Evolutionary conservation across 257 asterid genomes (phyloP).

Genomic region (Solanum okadae): DNA sequence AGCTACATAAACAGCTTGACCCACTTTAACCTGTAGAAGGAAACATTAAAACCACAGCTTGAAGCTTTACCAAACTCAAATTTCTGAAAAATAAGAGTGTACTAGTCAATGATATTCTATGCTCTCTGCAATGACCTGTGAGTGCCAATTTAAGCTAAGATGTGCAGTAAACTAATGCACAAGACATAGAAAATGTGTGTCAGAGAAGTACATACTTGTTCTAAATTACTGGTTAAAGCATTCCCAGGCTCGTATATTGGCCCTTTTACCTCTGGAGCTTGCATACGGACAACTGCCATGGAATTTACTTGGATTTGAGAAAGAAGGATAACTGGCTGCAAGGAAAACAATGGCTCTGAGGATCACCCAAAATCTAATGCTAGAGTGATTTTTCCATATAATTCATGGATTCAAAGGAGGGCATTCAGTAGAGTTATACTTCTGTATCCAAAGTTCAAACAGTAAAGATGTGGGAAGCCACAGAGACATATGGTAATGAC

Average conservation of each 20-base stretch:
- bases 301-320: constrained; percentile 82
- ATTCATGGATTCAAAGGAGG: neutral
- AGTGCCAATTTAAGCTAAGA: neutral
- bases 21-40: constrained; percentile 65
- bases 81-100: neutral
- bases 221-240: constrained; percentile 51
- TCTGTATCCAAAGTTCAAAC: neutral
- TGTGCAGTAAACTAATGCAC: neutral
- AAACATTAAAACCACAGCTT: constrained; percentile 1
- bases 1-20: constrained; percentile 71
- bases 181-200: neutral
- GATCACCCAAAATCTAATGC: neutral
- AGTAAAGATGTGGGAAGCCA: neutral
- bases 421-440: neutral
- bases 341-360: neutral
- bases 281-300: constrained; percentile 75
- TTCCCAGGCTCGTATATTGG: constrained; percentile 8
- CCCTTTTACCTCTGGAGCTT: constrained; percentile 40
- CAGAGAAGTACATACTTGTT: constrained; percentile 44
- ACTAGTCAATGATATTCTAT: neutral
- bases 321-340: constrained; percentile 65
- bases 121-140: neutral
- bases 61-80: constrained; percentile 4
- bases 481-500: neutral
- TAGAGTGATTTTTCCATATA: neutral